phyloP scores from a whole-genome alignment of 163 green algal genomes.

The Volvox carteri region DNA sequence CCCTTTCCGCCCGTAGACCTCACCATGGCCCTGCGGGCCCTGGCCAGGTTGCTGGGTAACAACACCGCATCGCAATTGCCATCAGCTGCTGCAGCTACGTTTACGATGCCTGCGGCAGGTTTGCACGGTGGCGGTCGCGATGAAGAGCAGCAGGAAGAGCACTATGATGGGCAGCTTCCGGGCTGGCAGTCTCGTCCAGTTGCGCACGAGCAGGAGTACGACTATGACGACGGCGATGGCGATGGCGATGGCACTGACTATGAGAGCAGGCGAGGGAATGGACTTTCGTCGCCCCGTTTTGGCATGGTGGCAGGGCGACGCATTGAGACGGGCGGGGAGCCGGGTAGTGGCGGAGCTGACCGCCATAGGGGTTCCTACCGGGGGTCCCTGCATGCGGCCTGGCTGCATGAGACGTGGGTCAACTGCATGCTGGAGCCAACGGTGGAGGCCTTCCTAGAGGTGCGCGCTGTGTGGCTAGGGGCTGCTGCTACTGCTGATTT shows the following conservation, averaged over 20 bases:
- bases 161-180: background rate
- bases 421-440: conserved; percentile 16
- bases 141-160: background rate
- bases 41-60: conserved; percentile 21
- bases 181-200: background rate
- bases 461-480: background rate
- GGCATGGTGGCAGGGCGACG: background rate
- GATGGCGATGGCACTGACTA: too few relatives aligned
- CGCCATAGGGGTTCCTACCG: background rate
- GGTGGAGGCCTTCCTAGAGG: background rate
- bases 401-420: conserved; percentile 36
- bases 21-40: conserved; percentile 18
- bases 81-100: too few relatives aligned
- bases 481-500: background rate
- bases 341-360: background rate
- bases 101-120: too few relatives aligned
- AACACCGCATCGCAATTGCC: too few relatives aligned
- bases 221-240: background rate
- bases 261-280: too few relatives aligned
- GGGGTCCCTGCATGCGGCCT: conserved; percentile 7
- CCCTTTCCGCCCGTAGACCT: conserved; percentile 25
- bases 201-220: background rate
- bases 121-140: background rate
- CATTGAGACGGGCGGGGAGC: background rate
- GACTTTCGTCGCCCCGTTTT: too few relatives aligned